Evolutionary conservation across 495 filamentous ascomycete species (phyloP).

Genomic region (Tricharina praecox): DNA sequence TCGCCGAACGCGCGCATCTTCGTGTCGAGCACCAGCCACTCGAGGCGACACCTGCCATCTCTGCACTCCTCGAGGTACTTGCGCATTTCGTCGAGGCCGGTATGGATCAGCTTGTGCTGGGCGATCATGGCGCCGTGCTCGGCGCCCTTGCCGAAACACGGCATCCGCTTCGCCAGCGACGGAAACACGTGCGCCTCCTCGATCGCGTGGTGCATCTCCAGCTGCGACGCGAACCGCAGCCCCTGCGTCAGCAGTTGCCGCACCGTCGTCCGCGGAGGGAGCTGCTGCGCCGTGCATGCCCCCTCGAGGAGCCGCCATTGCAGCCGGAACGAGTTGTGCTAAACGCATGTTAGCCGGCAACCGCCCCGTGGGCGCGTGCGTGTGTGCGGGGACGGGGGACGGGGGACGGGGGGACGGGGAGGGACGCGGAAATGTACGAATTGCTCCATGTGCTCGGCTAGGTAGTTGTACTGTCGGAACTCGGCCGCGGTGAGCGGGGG

Average conservation of each 20-base stretch:
- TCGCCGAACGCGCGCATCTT: slow-evolving; percentile 48
- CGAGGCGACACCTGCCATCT: slow-evolving; percentile 48
- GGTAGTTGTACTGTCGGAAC: slow-evolving; percentile 49
- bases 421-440: too few species aligned
- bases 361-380: not conserved
- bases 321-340: not conserved
- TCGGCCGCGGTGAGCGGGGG: slow-evolving; percentile 35
- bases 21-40: slow-evolving; percentile 46
- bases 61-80: slow-evolving; percentile 49
- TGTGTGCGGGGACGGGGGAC: not conserved
- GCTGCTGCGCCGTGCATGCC: slow-evolving; percentile 49
- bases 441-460: slow-evolving; percentile 63
- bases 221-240: slow-evolving; percentile 46
- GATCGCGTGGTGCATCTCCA: slow-evolving; percentile 64
- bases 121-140: slow-evolving; percentile 37
- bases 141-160: slow-evolving; percentile 50
- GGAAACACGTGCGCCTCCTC: slow-evolving; percentile 78
- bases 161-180: slow-evolving; percentile 59
- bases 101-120: slow-evolving; percentile 74
- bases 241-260: slow-evolving; percentile 48
- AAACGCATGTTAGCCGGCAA: not conserved
- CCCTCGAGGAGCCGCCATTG: slow-evolving; percentile 31
- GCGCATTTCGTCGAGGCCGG: slow-evolving; percentile 56
- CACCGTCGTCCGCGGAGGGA: too few species aligned
- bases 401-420: not conserved